A percentile compares a stretch with the other conserved stretches of the same genome.
Evolutionary conservation across 441 rosid species (phyloP).

Genomic region (Gossypium davidsonii): DNA sequence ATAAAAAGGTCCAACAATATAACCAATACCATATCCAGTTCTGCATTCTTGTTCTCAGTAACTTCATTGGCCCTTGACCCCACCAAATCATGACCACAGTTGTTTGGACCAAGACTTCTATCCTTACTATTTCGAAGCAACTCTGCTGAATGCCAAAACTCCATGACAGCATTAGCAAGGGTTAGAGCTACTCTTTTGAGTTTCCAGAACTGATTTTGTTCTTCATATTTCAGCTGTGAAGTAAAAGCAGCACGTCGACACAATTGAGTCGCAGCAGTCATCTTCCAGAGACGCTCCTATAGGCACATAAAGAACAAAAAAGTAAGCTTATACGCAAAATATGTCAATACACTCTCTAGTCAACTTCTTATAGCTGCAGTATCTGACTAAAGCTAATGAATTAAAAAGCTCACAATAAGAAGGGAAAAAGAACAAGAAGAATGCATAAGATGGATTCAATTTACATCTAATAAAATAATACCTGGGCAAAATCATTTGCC

Average conservation of each 20-base stretch:
- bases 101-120: conserved; percentile 26
- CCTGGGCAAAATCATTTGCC: conserved; percentile 99
- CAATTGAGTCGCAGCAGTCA: conserved; percentile 89
- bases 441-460: conserved; percentile 3
- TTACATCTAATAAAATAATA: conserved; percentile 22
- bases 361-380: not conserved
- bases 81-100: conserved; percentile 30
- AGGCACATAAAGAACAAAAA: conserved; percentile 16
- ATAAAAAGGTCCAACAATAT: conserved; percentile 13
- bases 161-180: conserved; percentile 77
- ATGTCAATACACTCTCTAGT: not conserved
- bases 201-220: conserved; percentile 43
- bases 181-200: conserved; percentile 58
- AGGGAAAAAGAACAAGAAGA: not conserved
- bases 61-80: conserved; percentile 32
- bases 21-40: conserved; percentile 40
- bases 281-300: conserved; percentile 99
- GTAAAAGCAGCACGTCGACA: conserved; percentile 62
- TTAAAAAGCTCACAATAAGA: conserved; percentile 12
- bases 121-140: conserved; percentile 28
- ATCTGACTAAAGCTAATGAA: conserved; percentile 8
- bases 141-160: conserved; percentile 83
- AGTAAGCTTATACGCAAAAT: not conserved
- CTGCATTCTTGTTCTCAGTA: conserved; percentile 39
- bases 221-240: conserved; percentile 55